These are phyloP conservation scores for Allantophomopsis cytisporea DNA, from an alignment of 2,329 filamentous ascomycete genomes.

Conservation along the genomic window DNA sequence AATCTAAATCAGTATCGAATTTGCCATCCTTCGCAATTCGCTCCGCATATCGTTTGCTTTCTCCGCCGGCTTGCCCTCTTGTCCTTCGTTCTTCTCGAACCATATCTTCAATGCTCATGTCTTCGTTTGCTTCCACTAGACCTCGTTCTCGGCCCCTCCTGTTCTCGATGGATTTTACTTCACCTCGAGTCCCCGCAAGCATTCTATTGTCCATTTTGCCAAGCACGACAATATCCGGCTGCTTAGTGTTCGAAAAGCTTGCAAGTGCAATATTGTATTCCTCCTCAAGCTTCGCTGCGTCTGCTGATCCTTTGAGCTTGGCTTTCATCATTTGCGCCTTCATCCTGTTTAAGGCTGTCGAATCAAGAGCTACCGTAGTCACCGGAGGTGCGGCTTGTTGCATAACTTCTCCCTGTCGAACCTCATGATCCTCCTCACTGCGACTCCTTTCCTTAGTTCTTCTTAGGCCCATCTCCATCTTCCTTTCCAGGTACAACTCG, in stretches of 20 bases:
- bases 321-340: conserved; percentile 95
- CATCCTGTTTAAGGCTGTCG: conserved; percentile 73
- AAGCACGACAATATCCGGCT: conserved; percentile 63
- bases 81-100: conserved; percentile 85
- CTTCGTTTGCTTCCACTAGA: conserved; percentile 77
- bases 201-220: conserved; percentile 83
- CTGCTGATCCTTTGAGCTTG: conserved; percentile 65
- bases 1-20: conserved; percentile 86
- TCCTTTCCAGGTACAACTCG: conserved; percentile 70
- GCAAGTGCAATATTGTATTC: conserved; percentile 71
- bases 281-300: conserved; percentile 64
- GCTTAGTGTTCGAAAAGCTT: conserved; percentile 37
- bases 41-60: conserved; percentile 73
- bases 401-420: conserved; percentile 42
- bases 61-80: conserved; percentile 61
- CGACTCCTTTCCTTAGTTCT: conserved; percentile 15
- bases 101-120: conserved; percentile 97
- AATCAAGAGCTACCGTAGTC: conserved; percentile 45
- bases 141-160: conserved; percentile 78
- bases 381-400: conserved; percentile 35
- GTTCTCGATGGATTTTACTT: conserved; percentile 66
- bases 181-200: conserved; percentile 58
- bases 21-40: conserved; percentile 87
- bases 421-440: conserved; percentile 18
- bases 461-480: conserved; percentile 39